Base-by-base conservation (phyloP, 805 yeast genomes). In the Kodamaea kaohsiungensis region DNA sequence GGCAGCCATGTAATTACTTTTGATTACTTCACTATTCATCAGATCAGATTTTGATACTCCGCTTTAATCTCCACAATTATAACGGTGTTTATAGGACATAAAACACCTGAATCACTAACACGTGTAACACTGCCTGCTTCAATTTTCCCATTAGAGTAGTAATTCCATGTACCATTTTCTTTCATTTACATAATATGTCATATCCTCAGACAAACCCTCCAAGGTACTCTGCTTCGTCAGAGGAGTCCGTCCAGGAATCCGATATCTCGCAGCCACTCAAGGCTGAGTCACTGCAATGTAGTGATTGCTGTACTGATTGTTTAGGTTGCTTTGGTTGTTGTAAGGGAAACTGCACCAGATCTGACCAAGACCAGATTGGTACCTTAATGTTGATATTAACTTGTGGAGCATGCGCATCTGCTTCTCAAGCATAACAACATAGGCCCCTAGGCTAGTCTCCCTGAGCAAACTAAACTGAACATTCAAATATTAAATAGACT, bases 221-320 rank as follows among this genome's bases (percentile, higher is more conserved):
- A 13, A 39, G 27, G 33, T 37, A 45, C 40, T 38, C n/a, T n/a
- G n/a, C n/a, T n/a, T n/a, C 53, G 19, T 30, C 35, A 8, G 35
- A 30, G 27, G 40, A 52, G 18, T 59, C 62, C 17, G 35, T 59
- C 16, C 61, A 58, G 42, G 62, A 59, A 43, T 53, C 56, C 2
- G 56, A 59, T 10, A 49, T 59, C 7, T 51, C 60, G 9, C 53
- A 46, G 17, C 54, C 53, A 2, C 51, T 43, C 39, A 38, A 49
- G 22, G 49, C 54, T 30, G 54, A 55, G 8, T 50, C 48, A 19
- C 54, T 46, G 48, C 58, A 59, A 42, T 59, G 62, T 22, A 42
- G 52, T 3, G 58, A 59, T 49, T 58, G 58, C 19, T 59, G 61
- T 25, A 8, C 46, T 7, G 62, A 59, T 22, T 57, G 62, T 22